phyloP scores from a whole-genome alignment of 1,139 yeast species.

The Geotrichum carabidarum region DNA sequence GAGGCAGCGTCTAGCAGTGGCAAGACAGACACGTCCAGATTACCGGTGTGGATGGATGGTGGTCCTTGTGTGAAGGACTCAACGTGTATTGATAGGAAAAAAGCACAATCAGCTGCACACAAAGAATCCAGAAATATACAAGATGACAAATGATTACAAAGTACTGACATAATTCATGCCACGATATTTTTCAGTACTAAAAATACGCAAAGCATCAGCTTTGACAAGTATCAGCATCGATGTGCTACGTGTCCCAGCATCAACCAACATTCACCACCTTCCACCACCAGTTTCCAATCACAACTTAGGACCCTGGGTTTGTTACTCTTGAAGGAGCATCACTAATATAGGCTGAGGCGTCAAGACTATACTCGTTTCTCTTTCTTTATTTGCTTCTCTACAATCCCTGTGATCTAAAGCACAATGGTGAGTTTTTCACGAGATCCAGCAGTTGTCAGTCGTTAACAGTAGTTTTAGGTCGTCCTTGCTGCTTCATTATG shows the following conservation, averaged over 20 bases:
- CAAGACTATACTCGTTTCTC: neutral
- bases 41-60: too few species aligned
- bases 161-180: too few species aligned
- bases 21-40: too few species aligned
- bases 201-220: too few species aligned
- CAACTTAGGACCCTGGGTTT: neutral
- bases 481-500: constrained; percentile 93
- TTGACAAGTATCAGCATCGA: neutral
- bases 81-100: too few species aligned
- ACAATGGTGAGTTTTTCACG: constrained; percentile 9
- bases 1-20: too few species aligned
- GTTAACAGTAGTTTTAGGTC: constrained; percentile 40
- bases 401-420: neutral
- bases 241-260: constrained; percentile 8
- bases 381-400: neutral
- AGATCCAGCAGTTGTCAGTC: neutral
- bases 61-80: too few species aligned
- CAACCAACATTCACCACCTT: neutral
- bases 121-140: too few species aligned
- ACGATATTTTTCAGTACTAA: too few species aligned
- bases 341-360: neutral
- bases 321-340: neutral
- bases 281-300: neutral
- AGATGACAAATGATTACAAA: too few species aligned
- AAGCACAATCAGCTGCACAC: too few species aligned